These are phyloP conservation scores for Colletotrichum agaves DNA, from an alignment of 2,329 filamentous ascomycete species.

Conservation along the genomic window DNA sequence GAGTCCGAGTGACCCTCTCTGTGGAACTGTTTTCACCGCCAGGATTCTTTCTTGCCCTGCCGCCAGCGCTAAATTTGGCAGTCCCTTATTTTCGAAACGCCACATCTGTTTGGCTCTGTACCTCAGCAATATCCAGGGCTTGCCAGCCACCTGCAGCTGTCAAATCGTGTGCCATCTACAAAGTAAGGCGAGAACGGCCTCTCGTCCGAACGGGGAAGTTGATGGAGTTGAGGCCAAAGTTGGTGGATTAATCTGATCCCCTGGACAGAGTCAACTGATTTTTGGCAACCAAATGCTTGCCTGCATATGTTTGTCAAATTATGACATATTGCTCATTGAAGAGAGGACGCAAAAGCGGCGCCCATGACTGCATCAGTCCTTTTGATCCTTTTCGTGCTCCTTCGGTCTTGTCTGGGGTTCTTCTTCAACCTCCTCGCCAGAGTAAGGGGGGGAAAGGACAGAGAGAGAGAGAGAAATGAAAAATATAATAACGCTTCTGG, in stretches of 20 bases:
- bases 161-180: too few relatives aligned
- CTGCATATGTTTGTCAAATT: neutral
- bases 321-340: neutral
- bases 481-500: too few relatives aligned
- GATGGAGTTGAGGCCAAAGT: conserved; percentile 5
- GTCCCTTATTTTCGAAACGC: conserved; percentile 3
- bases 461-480: too few relatives aligned
- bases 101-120: neutral
- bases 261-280: neutral
- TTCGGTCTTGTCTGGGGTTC: too few relatives aligned
- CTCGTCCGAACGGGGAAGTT: neutral
- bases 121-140: too few relatives aligned
- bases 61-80: neutral
- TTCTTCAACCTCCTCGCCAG: too few relatives aligned
- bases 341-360: too few relatives aligned
- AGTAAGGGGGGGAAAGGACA: too few relatives aligned
- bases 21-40: conserved; percentile 25
- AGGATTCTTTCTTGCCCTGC: conserved; percentile 12
- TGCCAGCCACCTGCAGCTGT: conserved; percentile 1
- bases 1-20: conserved; percentile 2
- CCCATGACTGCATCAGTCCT: too few relatives aligned
- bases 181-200: neutral
- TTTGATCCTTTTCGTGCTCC: too few relatives aligned
- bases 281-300: neutral
- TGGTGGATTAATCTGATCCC: neutral